Base-by-base conservation (phyloP, 176 grass and related monocot genomes). In the Neostapfia colusana region DNA sequence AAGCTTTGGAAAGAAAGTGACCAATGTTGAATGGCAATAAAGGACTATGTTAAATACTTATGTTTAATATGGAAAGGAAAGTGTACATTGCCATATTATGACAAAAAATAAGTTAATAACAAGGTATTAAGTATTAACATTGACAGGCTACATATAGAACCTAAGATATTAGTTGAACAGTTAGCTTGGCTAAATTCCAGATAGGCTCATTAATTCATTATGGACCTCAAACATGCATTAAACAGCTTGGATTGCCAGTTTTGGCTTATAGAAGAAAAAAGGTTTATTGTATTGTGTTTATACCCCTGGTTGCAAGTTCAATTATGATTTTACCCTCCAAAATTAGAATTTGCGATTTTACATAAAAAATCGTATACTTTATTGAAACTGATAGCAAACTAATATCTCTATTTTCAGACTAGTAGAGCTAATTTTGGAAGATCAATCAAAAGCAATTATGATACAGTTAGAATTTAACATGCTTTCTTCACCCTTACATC, bases 51-150 rank as follows among this genome's bases (percentile, higher is more conserved):
- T 15, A 28, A 15, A 60, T 28, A 57, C 10, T 56, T 56, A 24
- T 10, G 24, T 59, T 26, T 27, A 13, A 15, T 59, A 27, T 61
- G 13, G 12, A 5, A 60, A 31, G 26, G 26, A 16, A 61, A 37
- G 63, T 48, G 46, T 50, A 27, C 1, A 41, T 14, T 21, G 13
- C 4, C 51, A 57, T 39, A 44, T 16, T 66, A 56, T 56, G 44
- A 51, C 43, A 64, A 34, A 36, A 82, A 65, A 34, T n/a, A 31
- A 73, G 27, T n/a, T n/a, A n/a, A n/a, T n/a, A n/a, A n/a, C n/a
- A n/a, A 55, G 31, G 39, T n/a, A n/a, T n/a, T n/a, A n/a, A n/a
- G 35, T 21, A 27, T 9, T 34, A 65, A 73, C 15, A 31, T 57
- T 41, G 15, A 21, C 27, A 53, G 10, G 23, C 35, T 42, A 54